Evolutionary conservation across 1,284 basidiomycete genomes (phyloP).

Genomic region (Heliocybe sulcata): DNA sequence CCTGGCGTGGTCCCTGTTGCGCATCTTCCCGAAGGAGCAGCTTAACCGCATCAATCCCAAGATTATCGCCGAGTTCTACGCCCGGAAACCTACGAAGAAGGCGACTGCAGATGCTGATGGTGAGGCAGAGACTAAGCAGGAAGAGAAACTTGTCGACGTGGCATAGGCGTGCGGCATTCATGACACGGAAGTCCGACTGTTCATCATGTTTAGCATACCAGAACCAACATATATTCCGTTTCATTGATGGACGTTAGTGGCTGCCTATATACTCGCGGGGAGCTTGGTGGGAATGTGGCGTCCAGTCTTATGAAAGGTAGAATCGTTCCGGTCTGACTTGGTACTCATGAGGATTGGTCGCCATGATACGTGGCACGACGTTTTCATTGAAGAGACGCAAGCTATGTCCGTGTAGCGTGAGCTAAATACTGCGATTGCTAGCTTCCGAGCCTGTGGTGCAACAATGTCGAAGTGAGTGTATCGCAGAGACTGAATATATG

Average conservation of each 20-base stretch:
- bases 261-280: not conserved
- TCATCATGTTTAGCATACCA: not conserved
- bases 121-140: constrained; percentile 35
- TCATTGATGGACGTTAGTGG: not conserved
- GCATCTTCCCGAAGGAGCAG: constrained; percentile 99
- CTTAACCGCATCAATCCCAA: constrained; percentile 93
- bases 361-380: not conserved
- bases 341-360: not conserved
- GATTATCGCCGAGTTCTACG: constrained; percentile 84
- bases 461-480: not conserved
- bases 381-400: not conserved
- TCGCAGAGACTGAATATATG: not conserved
- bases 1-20: constrained; percentile 92
- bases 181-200: not conserved
- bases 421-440: not conserved
- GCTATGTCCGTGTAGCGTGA: not conserved
- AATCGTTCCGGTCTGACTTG: not conserved
- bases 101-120: constrained; percentile 31
- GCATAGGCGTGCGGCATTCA: not conserved
- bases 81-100: constrained; percentile 68
- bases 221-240: not conserved
- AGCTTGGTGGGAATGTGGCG: not conserved
- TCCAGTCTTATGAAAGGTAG: not conserved
- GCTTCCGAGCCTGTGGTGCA: not conserved
- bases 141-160: constrained; percentile 56